Base-by-base conservation (phyloP, 768 basidiomycete genomes). In the Tulasnella sp. region DNA sequence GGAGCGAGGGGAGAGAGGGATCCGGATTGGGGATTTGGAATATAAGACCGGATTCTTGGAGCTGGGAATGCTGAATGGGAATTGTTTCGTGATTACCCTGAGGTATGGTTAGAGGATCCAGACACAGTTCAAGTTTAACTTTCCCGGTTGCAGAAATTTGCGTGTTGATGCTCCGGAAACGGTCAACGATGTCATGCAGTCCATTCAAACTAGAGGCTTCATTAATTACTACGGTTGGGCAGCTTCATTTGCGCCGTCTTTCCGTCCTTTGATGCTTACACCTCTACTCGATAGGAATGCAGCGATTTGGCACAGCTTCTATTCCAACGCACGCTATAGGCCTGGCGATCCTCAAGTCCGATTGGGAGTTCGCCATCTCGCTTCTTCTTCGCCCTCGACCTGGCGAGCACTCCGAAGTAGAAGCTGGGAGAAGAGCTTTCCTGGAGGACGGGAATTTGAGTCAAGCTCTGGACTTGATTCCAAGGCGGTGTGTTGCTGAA, bases 291-390 rank as follows among this genome's bases (percentile, higher is more conserved):
- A 48, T 55, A 93, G 96, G 97, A 69, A 99, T 99, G 97, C 98
- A 99, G 82, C 92, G 98, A 15, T 99, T 99, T 85, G 98, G 98
- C 71, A 99, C 96, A 2, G 95, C 98, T 20, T 91, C 95, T 42
- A 91, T 99, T 51, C 96, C 97, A 5, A 99, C 98, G 0, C 98
- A 99, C 82, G 87, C 92, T 2, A 96, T 99, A 77, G 98, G 98
- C 23, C 88, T 99, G 26, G 93, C 95, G 5, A 86, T 99, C 51
- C 88, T 99, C 32, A 90, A 90, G 81, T 93, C 93, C 0, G 91
- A 98, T 80, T 99, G 96, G 96, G 90, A 93, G 75, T 88, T 88
- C 79, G 98, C 98, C 6, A 87, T 94, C 48, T 90, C 91, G 23
- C 85, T 98, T 81, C 90, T 99, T 73, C 87, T 99, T 55, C 89